These are phyloP conservation scores for Agastache rugosa DNA, from an alignment of 257 asterid species.

Conservation along the genomic window DNA sequence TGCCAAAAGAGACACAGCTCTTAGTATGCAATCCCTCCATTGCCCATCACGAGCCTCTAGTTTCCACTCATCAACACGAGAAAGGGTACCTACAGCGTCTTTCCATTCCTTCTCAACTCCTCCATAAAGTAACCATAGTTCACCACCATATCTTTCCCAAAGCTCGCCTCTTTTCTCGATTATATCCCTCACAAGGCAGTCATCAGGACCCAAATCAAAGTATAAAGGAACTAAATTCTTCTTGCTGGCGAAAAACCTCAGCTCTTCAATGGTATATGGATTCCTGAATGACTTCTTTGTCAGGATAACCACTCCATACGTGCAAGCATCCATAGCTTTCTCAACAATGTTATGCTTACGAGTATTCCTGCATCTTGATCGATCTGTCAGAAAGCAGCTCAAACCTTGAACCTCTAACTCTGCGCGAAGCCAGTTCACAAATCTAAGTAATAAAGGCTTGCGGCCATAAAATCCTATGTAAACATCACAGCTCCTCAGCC, in stretches of 20 bases:
- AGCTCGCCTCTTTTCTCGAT: constrained; percentile 89
- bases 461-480: constrained; percentile 88
- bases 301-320: constrained; percentile 83
- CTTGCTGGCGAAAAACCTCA: constrained; percentile 83
- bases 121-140: constrained; percentile 85
- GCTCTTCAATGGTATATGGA: constrained; percentile 87
- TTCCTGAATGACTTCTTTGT: constrained; percentile 87
- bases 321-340: constrained; percentile 79
- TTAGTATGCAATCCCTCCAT: constrained; percentile 91
- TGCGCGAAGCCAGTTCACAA: constrained; percentile 88
- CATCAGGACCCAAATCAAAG: constrained; percentile 88
- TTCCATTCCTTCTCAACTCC: constrained; percentile 95
- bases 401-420: constrained; percentile 90
- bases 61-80: constrained; percentile 95
- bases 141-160: constrained; percentile 97
- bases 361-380: constrained; percentile 71
- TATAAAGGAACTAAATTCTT: constrained; percentile 90
- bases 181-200: constrained; percentile 87
- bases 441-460: constrained; percentile 70
- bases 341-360: constrained; percentile 70
- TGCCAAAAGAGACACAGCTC: constrained; percentile 90
- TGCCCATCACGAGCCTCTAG: constrained; percentile 85
- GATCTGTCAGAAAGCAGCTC: constrained; percentile 85
- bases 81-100: constrained; percentile 73
- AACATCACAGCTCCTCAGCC: constrained; percentile 88